Evolutionary conservation across 225 moss, liverwort and hornwort genomes (phyloP).

Genomic region (Physcomitrellopsis africana): DNA sequence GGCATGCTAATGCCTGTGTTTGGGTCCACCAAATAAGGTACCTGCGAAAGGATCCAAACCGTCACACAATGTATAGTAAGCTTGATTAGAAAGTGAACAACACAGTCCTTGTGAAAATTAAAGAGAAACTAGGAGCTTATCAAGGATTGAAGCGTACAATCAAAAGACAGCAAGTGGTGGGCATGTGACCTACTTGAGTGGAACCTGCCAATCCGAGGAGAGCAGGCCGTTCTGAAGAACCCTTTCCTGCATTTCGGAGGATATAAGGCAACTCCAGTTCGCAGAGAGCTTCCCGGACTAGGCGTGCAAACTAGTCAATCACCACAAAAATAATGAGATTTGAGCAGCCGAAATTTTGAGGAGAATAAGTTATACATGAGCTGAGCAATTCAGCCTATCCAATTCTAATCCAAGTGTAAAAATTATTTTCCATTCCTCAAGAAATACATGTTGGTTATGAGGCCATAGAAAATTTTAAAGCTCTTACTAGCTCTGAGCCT

Average conservation of each 20-base stretch:
- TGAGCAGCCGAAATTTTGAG: background rate
- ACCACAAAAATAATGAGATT: conserved; percentile 10
- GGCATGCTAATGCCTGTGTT: conserved; percentile 58
- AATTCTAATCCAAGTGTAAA: background rate
- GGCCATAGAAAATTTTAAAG: no score
- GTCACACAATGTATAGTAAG: background rate
- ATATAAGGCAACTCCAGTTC: conserved; percentile 93
- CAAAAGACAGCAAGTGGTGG: background rate
- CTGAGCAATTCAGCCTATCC: no score
- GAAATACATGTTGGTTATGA: background rate
- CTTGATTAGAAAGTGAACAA: background rate
- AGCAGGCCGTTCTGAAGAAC: conserved; percentile 66
- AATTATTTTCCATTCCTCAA: background rate
- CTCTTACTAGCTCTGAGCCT: no score
- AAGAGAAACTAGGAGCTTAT: background rate
- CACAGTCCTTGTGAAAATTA: background rate
- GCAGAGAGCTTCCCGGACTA: conserved; percentile 91
- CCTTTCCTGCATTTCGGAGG: conserved; percentile 86
- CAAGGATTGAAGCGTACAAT: background rate
- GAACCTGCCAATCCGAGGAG: conserved; percentile 87
- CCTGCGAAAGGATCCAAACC: conserved; percentile 29
- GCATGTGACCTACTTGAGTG: conserved; percentile 56
- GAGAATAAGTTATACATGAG: no score
- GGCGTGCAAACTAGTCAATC: conserved; percentile 73
- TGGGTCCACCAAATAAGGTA: conserved; percentile 63